Conservation (phyloP, 2,329 filamentous ascomycete genomes). For the Colletotrichum sp. region DNA sequence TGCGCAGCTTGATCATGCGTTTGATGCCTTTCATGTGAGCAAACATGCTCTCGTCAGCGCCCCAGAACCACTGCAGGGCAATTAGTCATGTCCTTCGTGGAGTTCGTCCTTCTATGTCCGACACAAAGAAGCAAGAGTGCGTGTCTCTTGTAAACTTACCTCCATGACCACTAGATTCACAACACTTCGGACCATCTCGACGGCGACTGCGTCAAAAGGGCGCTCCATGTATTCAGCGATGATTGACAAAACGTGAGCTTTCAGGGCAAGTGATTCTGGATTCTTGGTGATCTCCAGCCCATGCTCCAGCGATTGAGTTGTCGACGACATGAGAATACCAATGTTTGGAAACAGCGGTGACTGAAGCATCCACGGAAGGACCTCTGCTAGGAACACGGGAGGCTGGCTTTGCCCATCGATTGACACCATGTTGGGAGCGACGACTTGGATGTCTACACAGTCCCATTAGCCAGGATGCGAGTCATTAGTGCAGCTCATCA, state of each 20-base stretch:
- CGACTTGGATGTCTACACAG: constrained; percentile 26
- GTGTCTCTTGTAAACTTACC: constrained; percentile 6
- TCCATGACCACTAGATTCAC: constrained; percentile 35
- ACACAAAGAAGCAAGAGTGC: background rate
- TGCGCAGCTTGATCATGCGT: constrained; percentile 30
- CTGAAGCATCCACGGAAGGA: constrained; percentile 34
- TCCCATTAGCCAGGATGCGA: background rate
- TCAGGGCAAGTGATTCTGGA: constrained; percentile 29
- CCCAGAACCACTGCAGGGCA: constrained; percentile 23
- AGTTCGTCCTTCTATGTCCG: fast-evolving
- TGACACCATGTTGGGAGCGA: constrained; percentile 33
- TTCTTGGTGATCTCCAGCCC: constrained; percentile 24
- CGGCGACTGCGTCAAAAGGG: constrained; percentile 23
- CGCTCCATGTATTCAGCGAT: constrained; percentile 29
- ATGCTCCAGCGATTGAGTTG: constrained; percentile 28
- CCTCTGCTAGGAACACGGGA: constrained; percentile 25
- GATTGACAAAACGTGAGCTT: constrained; percentile 28
- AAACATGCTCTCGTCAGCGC: constrained; percentile 32
- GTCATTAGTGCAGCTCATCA: background rate
- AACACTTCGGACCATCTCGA: constrained; percentile 31
- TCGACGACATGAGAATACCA: constrained; percentile 33
- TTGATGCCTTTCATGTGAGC: constrained; percentile 34
- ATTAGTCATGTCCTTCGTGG: background rate
- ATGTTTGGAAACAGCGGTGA: constrained; percentile 34
- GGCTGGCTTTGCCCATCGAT: constrained; percentile 32